A percentile compares a stretch with the other conserved stretches of the same genome.
Conservation (phyloP, 164 flowering plant genomes). For the Paratinospora sagittata region DNA sequence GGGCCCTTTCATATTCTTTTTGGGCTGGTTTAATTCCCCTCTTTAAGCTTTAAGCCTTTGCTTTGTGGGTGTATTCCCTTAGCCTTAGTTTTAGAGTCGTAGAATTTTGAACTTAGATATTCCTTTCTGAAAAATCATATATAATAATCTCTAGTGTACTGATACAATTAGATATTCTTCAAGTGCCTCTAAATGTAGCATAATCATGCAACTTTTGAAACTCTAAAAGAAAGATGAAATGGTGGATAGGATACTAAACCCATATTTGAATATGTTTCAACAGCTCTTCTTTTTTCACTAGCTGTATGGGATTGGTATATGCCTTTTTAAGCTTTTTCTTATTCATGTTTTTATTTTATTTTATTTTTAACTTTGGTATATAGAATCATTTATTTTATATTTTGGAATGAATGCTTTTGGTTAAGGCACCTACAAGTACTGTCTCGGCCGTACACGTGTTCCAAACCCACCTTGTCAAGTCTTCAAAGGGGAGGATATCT, state of each 20-base stretch:
- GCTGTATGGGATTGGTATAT: constrained; percentile 24
- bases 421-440: background rate
- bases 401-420: background rate
- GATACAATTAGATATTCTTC: constrained; percentile 47
- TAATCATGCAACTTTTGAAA: constrained; percentile 58
- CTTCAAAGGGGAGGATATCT: background rate
- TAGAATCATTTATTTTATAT: constrained; percentile 29
- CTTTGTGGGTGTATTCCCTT: constrained; percentile 35
- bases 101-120: constrained; percentile 69
- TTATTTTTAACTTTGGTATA: background rate
- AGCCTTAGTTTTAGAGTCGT: constrained; percentile 49
- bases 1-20: constrained; percentile 36
- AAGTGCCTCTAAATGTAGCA: constrained; percentile 38
- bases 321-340: constrained; percentile 22
- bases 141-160: constrained; percentile 35
- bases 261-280: constrained; percentile 33
- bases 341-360: background rate
- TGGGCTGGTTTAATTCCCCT: constrained; percentile 12
- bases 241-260: constrained; percentile 39
- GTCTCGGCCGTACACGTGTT: constrained; percentile 24
- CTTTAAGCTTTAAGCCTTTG: constrained; percentile 26
- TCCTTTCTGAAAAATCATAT: constrained; percentile 50
- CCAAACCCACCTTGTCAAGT: constrained; percentile 2
- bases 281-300: constrained; percentile 12
- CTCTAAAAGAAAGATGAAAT: constrained; percentile 41